Evolutionary conservation across 805 yeast species (phyloP), one percentile per base, ranked within the genome.

Genomic region (Cephaloascus albidus): DNA sequence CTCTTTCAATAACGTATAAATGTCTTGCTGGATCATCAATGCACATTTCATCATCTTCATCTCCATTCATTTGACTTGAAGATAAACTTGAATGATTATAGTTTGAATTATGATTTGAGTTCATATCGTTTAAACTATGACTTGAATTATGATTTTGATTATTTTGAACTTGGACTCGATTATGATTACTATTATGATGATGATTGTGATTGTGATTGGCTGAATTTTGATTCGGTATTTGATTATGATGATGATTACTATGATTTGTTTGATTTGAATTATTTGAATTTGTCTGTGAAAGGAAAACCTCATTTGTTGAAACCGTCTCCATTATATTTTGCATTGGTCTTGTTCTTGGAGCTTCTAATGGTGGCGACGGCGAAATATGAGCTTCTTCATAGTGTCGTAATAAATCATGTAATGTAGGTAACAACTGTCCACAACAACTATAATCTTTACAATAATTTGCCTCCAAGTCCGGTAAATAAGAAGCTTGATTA

Each of bases 11-110:
- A 27, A 89, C 96, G 55, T 93, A 90, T 43, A 90, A 64, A 55
- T 89, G 93, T 46, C 97, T 74, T 1, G 97, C 96, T 0, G 97
- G 98, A 59, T 93, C 97, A 61, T 90, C 97, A 37, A 93, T 89
- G 59, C 88, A 88, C 68, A 82, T 81, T 42, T 79, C 80, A 47
- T 72, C 76, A 44, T 77, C 79, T 38, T 74, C 78, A 42, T 79
- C 86, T 33, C 28, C 28, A 26, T 40, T 33, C 30, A 39, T 23
- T 23, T 23, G 35, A 18, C 18, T 35, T 5, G 35, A 18, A 10
- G 37, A 20, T 5, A 34, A 18, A 4, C 35, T 36, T 26, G 38
- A 40, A 6, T 35, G 28, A 27, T 36, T 33, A 12, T 17, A 14
- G 28, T 28, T 28, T 20, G 37, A 17, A 4, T 36, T 8, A 37